phyloP scores from a whole-genome alignment of 176 grass and related monocot species.

The Lolium rigidum region DNA sequence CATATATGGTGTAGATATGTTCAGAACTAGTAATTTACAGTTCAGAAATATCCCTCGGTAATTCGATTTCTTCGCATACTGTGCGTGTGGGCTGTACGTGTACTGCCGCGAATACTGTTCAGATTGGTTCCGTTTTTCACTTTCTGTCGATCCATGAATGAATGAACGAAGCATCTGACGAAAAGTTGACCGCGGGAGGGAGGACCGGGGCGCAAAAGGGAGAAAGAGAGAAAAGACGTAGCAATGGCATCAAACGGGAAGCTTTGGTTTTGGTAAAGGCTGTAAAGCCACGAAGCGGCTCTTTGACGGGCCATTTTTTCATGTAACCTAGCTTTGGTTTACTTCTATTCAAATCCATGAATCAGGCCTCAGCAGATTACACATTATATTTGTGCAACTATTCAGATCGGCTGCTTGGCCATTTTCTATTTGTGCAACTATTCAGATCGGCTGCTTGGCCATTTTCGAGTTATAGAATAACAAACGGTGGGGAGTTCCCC shows the following conservation, averaged over 20 bases:
- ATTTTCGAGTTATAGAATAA: no score
- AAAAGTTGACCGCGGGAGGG: conserved; percentile 41
- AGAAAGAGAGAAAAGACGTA: conserved; percentile 46
- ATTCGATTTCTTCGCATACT: neutral
- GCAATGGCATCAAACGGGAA: conserved; percentile 41
- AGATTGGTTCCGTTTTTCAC: neutral
- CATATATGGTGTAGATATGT: neutral
- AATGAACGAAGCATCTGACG: neutral
- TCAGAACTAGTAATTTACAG: neutral
- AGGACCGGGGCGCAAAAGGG: conserved; percentile 15
- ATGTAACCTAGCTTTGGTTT: neutral
- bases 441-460: no score
- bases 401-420: no score
- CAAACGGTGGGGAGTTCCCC: no score
- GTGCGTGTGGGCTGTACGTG: neutral
- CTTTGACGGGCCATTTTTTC: conserved; percentile 13
- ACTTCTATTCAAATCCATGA: no score
- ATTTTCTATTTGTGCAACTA: no score
- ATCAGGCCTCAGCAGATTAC: neutral
- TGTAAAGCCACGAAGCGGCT: conserved; percentile 36
- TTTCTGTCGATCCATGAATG: conserved; percentile 1
- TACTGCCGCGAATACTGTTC: neutral
- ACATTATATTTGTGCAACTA: no score
- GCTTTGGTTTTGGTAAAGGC: conserved; percentile 52
- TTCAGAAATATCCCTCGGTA: neutral